A percentile compares a stretch with the other conserved stretches of the same genome.
phyloP scores from a whole-genome alignment of 2,329 filamentous ascomycete species.

The Aureobasidium uvarum region DNA sequence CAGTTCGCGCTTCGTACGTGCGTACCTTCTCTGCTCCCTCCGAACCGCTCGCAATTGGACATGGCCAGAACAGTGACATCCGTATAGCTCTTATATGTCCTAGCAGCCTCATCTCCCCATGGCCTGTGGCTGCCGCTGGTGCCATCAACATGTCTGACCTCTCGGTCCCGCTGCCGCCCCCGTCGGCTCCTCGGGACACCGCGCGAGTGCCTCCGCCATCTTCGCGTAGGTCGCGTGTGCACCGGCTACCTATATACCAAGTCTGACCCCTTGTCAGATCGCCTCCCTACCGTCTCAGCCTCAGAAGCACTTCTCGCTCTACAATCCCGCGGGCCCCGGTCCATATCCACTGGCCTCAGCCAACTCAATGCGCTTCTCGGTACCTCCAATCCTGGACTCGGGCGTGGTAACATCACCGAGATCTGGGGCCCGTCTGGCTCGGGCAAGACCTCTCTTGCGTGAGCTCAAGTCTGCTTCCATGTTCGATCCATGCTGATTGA shows the following conservation, averaged over 20 bases:
- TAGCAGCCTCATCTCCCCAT: slow-evolving; percentile 5
- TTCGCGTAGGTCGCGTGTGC: slow-evolving; percentile 39
- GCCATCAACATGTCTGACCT: slow-evolving; percentile 8
- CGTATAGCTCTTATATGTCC: neutral
- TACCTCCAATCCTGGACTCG: slow-evolving; percentile 57
- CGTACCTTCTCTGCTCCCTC: neutral
- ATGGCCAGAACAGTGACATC: neutral
- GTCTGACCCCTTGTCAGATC: slow-evolving; percentile 52
- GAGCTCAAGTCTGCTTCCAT: slow-evolving; percentile 39
- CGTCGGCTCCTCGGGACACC: neutral
- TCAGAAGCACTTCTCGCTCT: slow-evolving; percentile 67
- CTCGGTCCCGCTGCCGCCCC: neutral
- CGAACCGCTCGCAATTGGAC: neutral
- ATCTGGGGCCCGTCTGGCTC: slow-evolving; percentile 82
- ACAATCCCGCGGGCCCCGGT: slow-evolving; percentile 50
- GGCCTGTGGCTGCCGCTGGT: neutral
- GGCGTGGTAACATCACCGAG: slow-evolving; percentile 76
- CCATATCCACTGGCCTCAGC: slow-evolving; percentile 49
- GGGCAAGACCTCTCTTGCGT: slow-evolving; percentile 84
- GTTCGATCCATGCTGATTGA: neutral
- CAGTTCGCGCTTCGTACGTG: neutral
- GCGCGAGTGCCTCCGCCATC: slow-evolving; percentile 33
- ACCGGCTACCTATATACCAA: neutral
- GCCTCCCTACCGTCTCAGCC: slow-evolving; percentile 73
- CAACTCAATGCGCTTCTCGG: slow-evolving; percentile 48